Evolutionary conservation across 495 filamentous ascomycete genomes (phyloP).

Genomic region (Sporormia fimetaria): DNA sequence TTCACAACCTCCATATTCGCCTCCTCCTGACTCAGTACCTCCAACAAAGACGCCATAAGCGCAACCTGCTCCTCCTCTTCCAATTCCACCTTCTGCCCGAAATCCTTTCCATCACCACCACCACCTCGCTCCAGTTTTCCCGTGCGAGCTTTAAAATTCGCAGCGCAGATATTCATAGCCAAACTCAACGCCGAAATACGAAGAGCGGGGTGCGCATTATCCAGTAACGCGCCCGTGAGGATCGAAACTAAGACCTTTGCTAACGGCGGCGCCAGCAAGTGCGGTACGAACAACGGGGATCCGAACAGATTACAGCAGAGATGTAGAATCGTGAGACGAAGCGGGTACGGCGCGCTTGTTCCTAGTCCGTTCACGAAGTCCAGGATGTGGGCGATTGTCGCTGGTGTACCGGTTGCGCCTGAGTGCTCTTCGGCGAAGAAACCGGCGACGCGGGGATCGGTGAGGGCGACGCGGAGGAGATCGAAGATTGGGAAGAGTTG

Average conservation of each 20-base stretch:
- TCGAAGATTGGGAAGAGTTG: constrained; percentile 70
- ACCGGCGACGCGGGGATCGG: constrained; percentile 74
- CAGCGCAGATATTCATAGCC: constrained; percentile 67
- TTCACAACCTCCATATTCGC: constrained; percentile 58
- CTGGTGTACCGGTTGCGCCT: constrained; percentile 31
- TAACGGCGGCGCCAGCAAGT: constrained; percentile 28
- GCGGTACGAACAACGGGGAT: constrained; percentile 34
- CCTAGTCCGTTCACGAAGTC: constrained; percentile 41
- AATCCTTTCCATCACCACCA: too few species aligned
- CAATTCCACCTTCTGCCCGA: too few species aligned
- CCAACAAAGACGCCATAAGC: constrained; percentile 61
- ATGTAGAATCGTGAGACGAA: constrained; percentile 68
- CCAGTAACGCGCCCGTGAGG: constrained; percentile 44
- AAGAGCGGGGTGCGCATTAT: constrained; percentile 39
- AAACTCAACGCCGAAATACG: constrained; percentile 71
- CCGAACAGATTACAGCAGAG: constrained; percentile 53
- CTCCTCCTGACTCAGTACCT: constrained; percentile 59
- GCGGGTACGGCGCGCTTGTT: constrained; percentile 55
- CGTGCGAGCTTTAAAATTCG: constrained; percentile 54
- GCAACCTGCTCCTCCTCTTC: constrained; percentile 63
- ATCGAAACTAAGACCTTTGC: constrained; percentile 37
- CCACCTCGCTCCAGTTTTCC: constrained; percentile 28
- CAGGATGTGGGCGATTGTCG: constrained; percentile 55
- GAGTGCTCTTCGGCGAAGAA: constrained; percentile 67
- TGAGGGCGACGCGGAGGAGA: constrained; percentile 62